Percentiles rank a stretch among this genome's conserved stretches.
Evolutionary conservation across 1,139 yeast genomes (phyloP).

Genomic region (Taphrina confusa): DNA sequence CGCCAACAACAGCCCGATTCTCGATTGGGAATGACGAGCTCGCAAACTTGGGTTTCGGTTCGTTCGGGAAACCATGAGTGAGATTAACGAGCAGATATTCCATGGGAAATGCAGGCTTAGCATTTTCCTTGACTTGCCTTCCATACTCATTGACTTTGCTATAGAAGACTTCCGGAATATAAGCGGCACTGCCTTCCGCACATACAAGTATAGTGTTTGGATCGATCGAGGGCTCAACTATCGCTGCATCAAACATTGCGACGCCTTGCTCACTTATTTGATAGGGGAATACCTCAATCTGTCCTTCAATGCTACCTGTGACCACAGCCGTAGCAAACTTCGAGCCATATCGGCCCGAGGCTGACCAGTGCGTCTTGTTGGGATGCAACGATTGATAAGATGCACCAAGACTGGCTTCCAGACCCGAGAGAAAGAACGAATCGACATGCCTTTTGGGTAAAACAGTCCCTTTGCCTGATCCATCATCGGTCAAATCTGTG

Average conservation of each 20-base stretch:
- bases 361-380: conserved; percentile 66
- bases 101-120: conserved; percentile 94
- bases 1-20: conserved; percentile 53
- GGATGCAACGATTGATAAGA: conserved; percentile 68
- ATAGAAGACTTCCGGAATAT: conserved; percentile 93
- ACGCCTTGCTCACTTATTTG: conserved; percentile 89
- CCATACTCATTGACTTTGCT: conserved; percentile 85
- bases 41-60: conserved; percentile 35
- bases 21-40: conserved; percentile 39
- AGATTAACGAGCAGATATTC: conserved; percentile 85
- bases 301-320: conserved; percentile 81
- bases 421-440: conserved; percentile 80
- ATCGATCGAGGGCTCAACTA: conserved; percentile 83
- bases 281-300: conserved; percentile 85
- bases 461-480: conserved; percentile 82
- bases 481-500: conserved; percentile 87
- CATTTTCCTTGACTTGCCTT: conserved; percentile 79
- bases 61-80: conserved; percentile 83
- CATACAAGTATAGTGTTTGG: conserved; percentile 85
- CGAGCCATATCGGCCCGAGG: conserved; percentile 71
- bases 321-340: conserved; percentile 92
- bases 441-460: conserved; percentile 90
- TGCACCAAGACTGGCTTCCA: conserved; percentile 87
- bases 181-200: conserved; percentile 58
- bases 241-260: conserved; percentile 80